phyloP scores from a whole-genome alignment of 805 yeast genomes.

The Hanseniaspora hatyaiensis region DNA sequence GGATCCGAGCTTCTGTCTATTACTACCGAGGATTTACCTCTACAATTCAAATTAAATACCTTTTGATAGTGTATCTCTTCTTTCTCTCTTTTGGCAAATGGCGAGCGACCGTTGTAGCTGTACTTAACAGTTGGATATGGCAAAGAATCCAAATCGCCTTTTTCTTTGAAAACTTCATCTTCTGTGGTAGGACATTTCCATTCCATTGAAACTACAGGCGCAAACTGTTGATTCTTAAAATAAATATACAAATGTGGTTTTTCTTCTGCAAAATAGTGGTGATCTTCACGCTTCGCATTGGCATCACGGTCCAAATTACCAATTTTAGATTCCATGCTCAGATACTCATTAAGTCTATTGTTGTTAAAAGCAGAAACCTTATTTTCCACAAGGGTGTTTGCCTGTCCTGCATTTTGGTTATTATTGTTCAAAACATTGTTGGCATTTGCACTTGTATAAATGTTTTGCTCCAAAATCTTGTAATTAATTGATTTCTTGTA shows the following conservation, averaged over 20 bases:
- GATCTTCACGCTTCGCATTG: slow-evolving; percentile 69
- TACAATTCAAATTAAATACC: slow-evolving; percentile 7
- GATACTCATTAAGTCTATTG: slow-evolving; percentile 43
- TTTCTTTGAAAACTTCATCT: slow-evolving; percentile 7
- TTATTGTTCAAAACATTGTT: slow-evolving; percentile 18
- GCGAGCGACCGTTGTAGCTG: slow-evolving; percentile 53
- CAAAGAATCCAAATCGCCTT: slow-evolving; percentile 18
- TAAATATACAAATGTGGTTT: slow-evolving; percentile 65
- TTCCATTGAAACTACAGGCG: slow-evolving; percentile 75
- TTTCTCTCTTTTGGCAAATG: slow-evolving; percentile 53
- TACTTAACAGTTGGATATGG: slow-evolving; percentile 28
- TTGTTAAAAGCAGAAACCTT: background rate
- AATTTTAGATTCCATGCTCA: slow-evolving; percentile 71
- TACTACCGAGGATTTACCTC: background rate
- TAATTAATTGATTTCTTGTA: background rate
- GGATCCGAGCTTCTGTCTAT: background rate
- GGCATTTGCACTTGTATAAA: slow-evolving; percentile 21
- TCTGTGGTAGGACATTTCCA: slow-evolving; percentile 39
- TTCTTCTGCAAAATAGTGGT: slow-evolving; percentile 54
- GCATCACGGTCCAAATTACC: slow-evolving; percentile 89
- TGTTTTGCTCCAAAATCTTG: slow-evolving; percentile 1
- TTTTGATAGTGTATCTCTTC: slow-evolving; percentile 8
- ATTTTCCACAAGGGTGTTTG: slow-evolving; percentile 5
- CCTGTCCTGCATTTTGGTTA: slow-evolving; percentile 19
- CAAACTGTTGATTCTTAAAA: slow-evolving; percentile 62